These are phyloP conservation scores for Colletotrichum echinochloae DNA, from an alignment of 2,329 filamentous ascomycete species.

Conservation along the genomic window DNA sequence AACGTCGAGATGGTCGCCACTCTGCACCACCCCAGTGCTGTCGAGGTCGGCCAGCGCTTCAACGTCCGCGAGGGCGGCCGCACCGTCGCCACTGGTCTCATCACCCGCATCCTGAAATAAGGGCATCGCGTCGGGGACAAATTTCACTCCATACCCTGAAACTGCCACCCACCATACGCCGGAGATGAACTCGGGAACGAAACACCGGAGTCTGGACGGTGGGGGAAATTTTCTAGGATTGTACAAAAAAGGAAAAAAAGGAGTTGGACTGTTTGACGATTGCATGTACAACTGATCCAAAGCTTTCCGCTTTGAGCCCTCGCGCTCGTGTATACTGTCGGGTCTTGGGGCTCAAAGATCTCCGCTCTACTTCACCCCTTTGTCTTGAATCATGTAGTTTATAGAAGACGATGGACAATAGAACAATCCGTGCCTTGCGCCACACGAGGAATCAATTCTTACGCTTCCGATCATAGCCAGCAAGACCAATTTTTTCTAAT, in stretches of 20 bases:
- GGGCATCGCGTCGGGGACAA: slow-evolving; percentile 29
- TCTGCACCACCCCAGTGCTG: slow-evolving; percentile 85
- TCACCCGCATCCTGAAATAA: slow-evolving; percentile 78
- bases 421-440: slow-evolving; percentile 26
- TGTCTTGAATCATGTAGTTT: slow-evolving; percentile 54
- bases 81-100: slow-evolving; percentile 85
- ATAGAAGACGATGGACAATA: slow-evolving; percentile 46
- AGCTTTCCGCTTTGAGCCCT: slow-evolving; percentile 40
- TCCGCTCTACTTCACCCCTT: slow-evolving; percentile 56
- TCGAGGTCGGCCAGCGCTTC: slow-evolving; percentile 94
- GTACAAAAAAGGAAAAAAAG: slow-evolving; percentile 41
- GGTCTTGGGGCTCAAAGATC: slow-evolving; percentile 51
- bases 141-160: slow-evolving; percentile 26
- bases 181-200: slow-evolving; percentile 18
- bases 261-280: slow-evolving; percentile 42
- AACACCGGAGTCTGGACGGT: slow-evolving; percentile 15
- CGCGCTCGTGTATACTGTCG: slow-evolving; percentile 54
- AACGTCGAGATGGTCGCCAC: slow-evolving; percentile 97
- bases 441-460: slow-evolving; percentile 7
- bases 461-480: neutral
- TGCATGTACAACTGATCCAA: slow-evolving; percentile 44
- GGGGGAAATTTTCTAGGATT: slow-evolving; percentile 22
- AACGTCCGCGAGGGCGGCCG: slow-evolving; percentile 98
- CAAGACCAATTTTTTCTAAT: neutral
- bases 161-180: slow-evolving; percentile 31